Conservation (phyloP, 495 filamentous ascomycete genomes). For the Talaromyces wortmannii region DNA sequence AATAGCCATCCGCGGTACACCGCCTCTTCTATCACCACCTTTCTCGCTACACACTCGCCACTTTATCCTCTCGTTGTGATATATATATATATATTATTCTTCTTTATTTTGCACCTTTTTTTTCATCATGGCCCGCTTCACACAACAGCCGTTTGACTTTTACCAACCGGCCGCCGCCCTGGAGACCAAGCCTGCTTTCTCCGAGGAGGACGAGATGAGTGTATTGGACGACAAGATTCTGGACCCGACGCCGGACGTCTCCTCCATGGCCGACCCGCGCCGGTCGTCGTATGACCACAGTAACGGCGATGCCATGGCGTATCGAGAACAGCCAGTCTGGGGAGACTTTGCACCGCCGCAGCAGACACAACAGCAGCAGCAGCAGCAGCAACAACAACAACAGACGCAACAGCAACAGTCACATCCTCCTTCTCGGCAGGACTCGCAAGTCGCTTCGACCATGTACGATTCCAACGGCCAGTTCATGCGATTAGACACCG, state of each 20-base stretch:
- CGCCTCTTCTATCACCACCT: constrained; percentile 7
- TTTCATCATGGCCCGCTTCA: constrained; percentile 35
- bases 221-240: constrained; percentile 84
- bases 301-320: constrained; percentile 57
- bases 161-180: constrained; percentile 57
- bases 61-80: constrained; percentile 17
- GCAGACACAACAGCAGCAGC: constrained; percentile 25
- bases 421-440: constrained; percentile 25
- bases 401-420: constrained; percentile 5
- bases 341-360: constrained; percentile 56
- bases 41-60: constrained; percentile 6
- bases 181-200: constrained; percentile 55
- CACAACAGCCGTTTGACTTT: constrained; percentile 45
- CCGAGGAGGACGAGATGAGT: constrained; percentile 75
- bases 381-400: neutral
- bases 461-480: constrained; percentile 36
- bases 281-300: constrained; percentile 65
- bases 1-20: constrained; percentile 7
- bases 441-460: constrained; percentile 23
- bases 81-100: constrained; percentile 21
- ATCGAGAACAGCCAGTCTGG: constrained; percentile 65
- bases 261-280: constrained; percentile 54
- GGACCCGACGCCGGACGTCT: constrained; percentile 65
- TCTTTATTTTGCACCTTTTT: constrained; percentile 7
- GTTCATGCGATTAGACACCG: constrained; percentile 53